These are phyloP conservation scores for Cercospora sp. DNA, from an alignment of 2,329 filamentous ascomycete species.

Conservation along the genomic window DNA sequence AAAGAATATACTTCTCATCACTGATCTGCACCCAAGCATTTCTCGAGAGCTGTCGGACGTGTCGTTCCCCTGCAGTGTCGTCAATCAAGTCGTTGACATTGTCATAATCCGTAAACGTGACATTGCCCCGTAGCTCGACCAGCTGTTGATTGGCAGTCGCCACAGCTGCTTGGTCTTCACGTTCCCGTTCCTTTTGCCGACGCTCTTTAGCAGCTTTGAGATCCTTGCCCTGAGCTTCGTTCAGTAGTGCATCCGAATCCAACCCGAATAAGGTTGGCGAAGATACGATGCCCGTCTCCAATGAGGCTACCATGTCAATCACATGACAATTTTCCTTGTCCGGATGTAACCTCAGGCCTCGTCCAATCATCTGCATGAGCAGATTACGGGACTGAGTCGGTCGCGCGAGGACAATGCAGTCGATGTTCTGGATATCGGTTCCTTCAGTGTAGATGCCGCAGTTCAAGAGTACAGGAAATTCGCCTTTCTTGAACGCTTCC, in stretches of 20 bases:
- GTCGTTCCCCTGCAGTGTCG: conserved; percentile 74
- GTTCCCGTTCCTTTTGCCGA: conserved; percentile 43
- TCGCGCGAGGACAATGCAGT: conserved; percentile 83
- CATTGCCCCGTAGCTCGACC: conserved; percentile 43
- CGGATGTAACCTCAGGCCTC: conserved; percentile 80
- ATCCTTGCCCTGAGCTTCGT: conserved; percentile 63
- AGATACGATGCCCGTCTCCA: conserved; percentile 82
- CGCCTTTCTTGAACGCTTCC: conserved; percentile 70
- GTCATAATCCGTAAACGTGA: conserved; percentile 87
- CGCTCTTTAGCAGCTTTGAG: conserved; percentile 58
- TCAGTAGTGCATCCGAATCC: conserved; percentile 75
- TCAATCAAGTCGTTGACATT: conserved; percentile 87
- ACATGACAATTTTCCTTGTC: conserved; percentile 88
- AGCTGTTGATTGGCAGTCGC: background rate
- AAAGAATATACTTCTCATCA: conserved; percentile 69
- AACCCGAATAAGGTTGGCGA: conserved; percentile 91
- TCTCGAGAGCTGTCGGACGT: conserved; percentile 73
- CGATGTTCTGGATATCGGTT: conserved; percentile 95
- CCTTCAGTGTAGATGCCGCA: conserved; percentile 97
- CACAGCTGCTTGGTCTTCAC: conserved; percentile 40
- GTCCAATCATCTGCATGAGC: conserved; percentile 94
- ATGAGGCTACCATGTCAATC: conserved; percentile 89
- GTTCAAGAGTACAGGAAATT: conserved; percentile 87
- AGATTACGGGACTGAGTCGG: conserved; percentile 92
- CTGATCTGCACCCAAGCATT: conserved; percentile 81